Evolutionary conservation across 2,329 filamentous ascomycete species (phyloP).

Genomic region (Fusarium concolor): DNA sequence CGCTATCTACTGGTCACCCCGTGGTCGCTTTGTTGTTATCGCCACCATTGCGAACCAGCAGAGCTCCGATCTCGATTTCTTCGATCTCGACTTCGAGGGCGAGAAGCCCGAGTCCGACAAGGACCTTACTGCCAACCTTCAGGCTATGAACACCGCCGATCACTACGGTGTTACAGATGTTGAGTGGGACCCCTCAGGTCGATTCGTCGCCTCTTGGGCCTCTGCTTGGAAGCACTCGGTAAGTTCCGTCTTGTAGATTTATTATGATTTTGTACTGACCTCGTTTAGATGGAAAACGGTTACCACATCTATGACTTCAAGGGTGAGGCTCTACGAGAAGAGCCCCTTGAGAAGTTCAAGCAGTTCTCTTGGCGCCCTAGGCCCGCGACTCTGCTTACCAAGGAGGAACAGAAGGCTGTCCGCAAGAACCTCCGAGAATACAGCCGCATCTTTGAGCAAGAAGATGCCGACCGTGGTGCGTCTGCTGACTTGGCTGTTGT

Average conservation of each 20-base stretch:
- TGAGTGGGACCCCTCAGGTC: conserved; percentile 96
- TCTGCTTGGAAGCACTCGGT: conserved; percentile 96
- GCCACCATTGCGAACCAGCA: conserved; percentile 93
- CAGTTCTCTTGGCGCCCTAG: conserved; percentile 95
- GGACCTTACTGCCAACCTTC: conserved; percentile 92
- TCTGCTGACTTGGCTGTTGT: conserved; percentile 95
- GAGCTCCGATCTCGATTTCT: conserved; percentile 97
- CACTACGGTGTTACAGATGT: conserved; percentile 98
- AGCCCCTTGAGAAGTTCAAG: conserved; percentile 96
- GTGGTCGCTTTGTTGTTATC: conserved; percentile 93
- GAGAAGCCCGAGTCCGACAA: conserved; percentile 95
- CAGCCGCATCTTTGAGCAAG: conserved; percentile 92
- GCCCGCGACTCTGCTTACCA: conserved; percentile 88
- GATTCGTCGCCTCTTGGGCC: conserved; percentile 93
- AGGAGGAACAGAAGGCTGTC: conserved; percentile 97
- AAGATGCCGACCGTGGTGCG: conserved; percentile 92
- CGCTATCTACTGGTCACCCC: conserved; percentile 98
- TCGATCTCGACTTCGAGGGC: conserved; percentile 96
- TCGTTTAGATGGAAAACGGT: conserved; percentile 95
- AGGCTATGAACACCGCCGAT: conserved; percentile 92
- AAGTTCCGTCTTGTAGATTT: conserved; percentile 56
- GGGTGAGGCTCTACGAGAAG: conserved; percentile 88
- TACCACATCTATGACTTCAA: conserved; percentile 99
- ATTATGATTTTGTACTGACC: conserved; percentile 19
- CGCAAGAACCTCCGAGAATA: conserved; percentile 99